Conservation (phyloP, 2,329 filamentous ascomycete species). For the Aspergillus niger region DNA sequence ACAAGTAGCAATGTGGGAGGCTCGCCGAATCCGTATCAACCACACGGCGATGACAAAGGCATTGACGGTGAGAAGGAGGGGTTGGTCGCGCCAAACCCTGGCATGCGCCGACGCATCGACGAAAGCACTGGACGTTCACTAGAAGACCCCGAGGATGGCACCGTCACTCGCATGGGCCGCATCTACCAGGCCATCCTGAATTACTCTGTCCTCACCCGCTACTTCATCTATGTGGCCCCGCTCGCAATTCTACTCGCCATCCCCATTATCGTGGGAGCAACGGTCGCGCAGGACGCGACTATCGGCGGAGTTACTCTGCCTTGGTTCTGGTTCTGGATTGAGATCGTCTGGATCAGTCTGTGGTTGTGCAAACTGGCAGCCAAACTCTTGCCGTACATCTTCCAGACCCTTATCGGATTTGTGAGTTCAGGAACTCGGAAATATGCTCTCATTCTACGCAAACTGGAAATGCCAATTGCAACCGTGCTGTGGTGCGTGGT, state of each 20-base stretch:
- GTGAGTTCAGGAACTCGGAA: conserved; percentile 66
- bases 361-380: conserved; percentile 64
- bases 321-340: conserved; percentile 67
- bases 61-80: conserved; percentile 37
- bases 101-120: conserved; percentile 39
- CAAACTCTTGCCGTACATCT: conserved; percentile 60
- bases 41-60: conserved; percentile 26
- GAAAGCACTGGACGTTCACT: conserved; percentile 34
- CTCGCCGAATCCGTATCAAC: conserved; percentile 35
- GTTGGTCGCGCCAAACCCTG: conserved; percentile 19
- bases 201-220: conserved; percentile 64
- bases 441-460: conserved; percentile 60
- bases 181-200: conserved; percentile 63
- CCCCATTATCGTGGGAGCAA: conserved; percentile 64
- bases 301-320: conserved; percentile 60
- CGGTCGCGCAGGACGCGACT: conserved; percentile 47
- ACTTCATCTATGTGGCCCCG: conserved; percentile 64
- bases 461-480: conserved; percentile 62
- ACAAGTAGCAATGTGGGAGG: conserved; percentile 32
- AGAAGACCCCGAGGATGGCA: conserved; percentile 54
- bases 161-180: conserved; percentile 59
- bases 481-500: conserved; percentile 63
- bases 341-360: conserved; percentile 64
- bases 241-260: conserved; percentile 60
- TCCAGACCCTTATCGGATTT: conserved; percentile 63